Evolutionary conservation across 495 filamentous ascomycete species (phyloP), one percentile per base, ranked within the genome.

Genomic region (Penicillium alfredii): DNA sequence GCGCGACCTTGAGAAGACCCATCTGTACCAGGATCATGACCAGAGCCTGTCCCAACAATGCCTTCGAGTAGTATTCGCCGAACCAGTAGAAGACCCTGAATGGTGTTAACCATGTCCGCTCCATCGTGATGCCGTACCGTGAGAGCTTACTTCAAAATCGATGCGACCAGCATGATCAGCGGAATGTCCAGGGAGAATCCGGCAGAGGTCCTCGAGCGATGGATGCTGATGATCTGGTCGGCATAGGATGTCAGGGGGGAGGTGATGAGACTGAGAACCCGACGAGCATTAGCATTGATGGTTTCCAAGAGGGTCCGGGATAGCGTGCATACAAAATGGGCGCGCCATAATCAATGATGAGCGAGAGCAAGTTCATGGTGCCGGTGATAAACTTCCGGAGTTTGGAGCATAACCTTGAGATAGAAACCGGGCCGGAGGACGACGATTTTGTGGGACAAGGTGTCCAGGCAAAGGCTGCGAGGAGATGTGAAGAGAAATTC

Each of bases 151-250:
- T 93, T 92, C 17, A 95, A 64, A 35, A 96, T 79, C 7, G 88
- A 95, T 9, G 92, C 84, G 27, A 94, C 78, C 17, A 98, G 85
- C 92, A 98, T 98, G 46, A 98, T 98, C 43, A 97, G 60, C 4
- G 92, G 93, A 29, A 95, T 98, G 56, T 98, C 84, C 27, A 81
- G 61, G 7, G 82, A 85, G 68, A 98, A 98, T 22, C 92, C 92
- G 12, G 82, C 84, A 28, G 88, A 94, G 19, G 80, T 86, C 53
- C 81, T 82, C 19, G 61, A 74, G 45, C 78, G 74, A 56, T 94
- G 77, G 63, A 98, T 97, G 53, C 81, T 84, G 42, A 85, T 73
- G 45, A 92, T 95, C 64, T 98, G 88, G 65, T 95, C 88, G 39
- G 80, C 74, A 63, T 95, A 95, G 42, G 84, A 89, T 12, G 88